Percentiles rank a stretch among this genome's conserved stretches.
Conservation (phyloP, 2,329 filamentous ascomycete species). For the Ascochyta clinopodiicola region DNA sequence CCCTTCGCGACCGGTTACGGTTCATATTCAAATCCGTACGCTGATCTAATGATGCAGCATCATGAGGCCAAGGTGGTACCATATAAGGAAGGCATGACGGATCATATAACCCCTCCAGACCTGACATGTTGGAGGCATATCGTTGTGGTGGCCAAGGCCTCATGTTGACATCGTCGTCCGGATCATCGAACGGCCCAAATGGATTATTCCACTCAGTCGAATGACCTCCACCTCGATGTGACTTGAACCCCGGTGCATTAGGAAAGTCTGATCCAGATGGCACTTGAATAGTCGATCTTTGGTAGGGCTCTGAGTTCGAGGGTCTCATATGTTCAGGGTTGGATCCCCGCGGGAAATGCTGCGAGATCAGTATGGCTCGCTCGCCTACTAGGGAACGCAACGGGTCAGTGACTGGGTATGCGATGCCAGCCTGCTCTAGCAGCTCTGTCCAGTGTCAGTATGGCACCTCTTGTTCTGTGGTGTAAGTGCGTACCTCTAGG, state of each 20-base stretch:
- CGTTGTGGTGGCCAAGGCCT: conserved; percentile 23
- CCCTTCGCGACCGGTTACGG: conserved; percentile 16
- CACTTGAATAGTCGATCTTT: conserved; percentile 26
- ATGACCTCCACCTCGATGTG: conserved; percentile 5
- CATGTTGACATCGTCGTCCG: conserved; percentile 28
- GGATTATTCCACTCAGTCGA: conserved; percentile 24
- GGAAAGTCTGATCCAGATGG: conserved; percentile 25
- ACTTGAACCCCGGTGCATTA: conserved; percentile 9
- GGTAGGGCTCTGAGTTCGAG: conserved; percentile 22
- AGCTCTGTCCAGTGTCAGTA: conserved; percentile 61
- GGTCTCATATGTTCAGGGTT: conserved; percentile 16
- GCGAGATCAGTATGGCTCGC: conserved; percentile 9
- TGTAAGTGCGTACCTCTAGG: conserved; percentile 66
- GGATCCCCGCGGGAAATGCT: conserved; percentile 3
- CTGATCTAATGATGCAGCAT: not conserved
- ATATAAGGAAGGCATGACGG: conserved; percentile 3
- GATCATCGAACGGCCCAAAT: conserved; percentile 15
- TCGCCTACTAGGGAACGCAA: conserved; percentile 31
- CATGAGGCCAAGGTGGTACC: conserved; percentile 18
- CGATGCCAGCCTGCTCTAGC: conserved; percentile 74
- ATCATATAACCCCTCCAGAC: not conserved
- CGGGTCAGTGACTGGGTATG: conserved; percentile 70
- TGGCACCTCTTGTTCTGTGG: not conserved
- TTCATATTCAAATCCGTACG: not conserved
- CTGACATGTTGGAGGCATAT: conserved; percentile 2